phyloP scores from a whole-genome alignment of 2,329 filamentous ascomycete species.

The Cladosporium sp. region DNA sequence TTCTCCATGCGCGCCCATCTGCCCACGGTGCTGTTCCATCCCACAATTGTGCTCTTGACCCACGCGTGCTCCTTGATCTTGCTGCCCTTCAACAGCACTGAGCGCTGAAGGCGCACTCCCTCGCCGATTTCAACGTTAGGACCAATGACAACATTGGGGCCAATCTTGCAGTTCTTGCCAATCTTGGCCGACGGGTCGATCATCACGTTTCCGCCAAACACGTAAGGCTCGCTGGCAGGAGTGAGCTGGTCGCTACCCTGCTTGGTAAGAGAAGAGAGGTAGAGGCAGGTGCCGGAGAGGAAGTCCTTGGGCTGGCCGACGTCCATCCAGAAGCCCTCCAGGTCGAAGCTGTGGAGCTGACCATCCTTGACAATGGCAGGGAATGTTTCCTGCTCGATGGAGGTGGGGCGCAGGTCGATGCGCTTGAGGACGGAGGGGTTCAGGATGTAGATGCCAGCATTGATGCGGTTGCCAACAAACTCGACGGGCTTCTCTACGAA shows the following conservation, averaged over 20 bases:
- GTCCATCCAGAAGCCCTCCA: constrained; percentile 99
- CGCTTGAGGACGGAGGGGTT: constrained; percentile 85
- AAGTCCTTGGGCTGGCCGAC: constrained; percentile 99
- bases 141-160: constrained; percentile 93
- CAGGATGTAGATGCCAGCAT: constrained; percentile 95
- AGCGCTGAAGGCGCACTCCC: constrained; percentile 88
- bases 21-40: constrained; percentile 95
- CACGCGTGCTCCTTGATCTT: constrained; percentile 98
- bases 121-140: constrained; percentile 89
- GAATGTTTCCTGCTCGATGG: constrained; percentile 99
- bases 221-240: constrained; percentile 63
- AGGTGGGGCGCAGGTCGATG: constrained; percentile 93
- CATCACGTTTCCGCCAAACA: constrained; percentile 91
- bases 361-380: constrained; percentile 85
- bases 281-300: constrained; percentile 89
- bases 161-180: constrained; percentile 96
- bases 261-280: constrained; percentile 88
- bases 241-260: constrained; percentile 79
- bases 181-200: constrained; percentile 93
- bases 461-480: constrained; percentile 98
- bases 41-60: constrained; percentile 97
- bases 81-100: constrained; percentile 78
- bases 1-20: constrained; percentile 97
- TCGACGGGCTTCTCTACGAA: constrained; percentile 99
- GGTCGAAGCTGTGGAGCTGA: constrained; percentile 88